phyloP scores from a whole-genome alignment of 352 stramenopile genomes.

The Phytophthora boehmeriae region DNA sequence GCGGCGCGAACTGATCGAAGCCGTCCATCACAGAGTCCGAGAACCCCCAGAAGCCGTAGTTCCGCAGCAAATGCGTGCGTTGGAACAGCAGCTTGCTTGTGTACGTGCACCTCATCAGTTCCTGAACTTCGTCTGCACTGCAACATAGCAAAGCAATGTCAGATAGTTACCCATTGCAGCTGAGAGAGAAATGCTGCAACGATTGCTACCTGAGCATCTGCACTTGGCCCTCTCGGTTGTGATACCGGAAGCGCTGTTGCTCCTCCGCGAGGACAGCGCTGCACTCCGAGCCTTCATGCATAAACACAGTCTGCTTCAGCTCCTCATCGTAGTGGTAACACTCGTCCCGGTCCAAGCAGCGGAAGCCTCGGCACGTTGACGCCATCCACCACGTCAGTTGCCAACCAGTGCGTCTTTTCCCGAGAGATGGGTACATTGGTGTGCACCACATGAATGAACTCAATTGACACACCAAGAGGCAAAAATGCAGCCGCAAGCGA shows the following conservation, averaged over 20 bases:
- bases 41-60: slow-evolving; percentile 83
- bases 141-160: background rate
- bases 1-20: slow-evolving; percentile 47
- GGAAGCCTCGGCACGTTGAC: slow-evolving; percentile 41
- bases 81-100: slow-evolving; percentile 79
- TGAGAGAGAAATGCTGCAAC: background rate
- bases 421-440: slow-evolving; percentile 17
- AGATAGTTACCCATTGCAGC: background rate
- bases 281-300: slow-evolving; percentile 48
- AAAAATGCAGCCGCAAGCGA: slow-evolving; percentile 28
- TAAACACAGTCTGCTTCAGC: slow-evolving; percentile 39
- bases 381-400: slow-evolving; percentile 15
- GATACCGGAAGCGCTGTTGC: slow-evolving; percentile 49
- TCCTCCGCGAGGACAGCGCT: slow-evolving; percentile 34
- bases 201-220: slow-evolving; percentile 41
- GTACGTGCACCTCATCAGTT: slow-evolving; percentile 77
- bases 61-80: slow-evolving; percentile 64
- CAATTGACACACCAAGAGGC: slow-evolving; percentile 19
- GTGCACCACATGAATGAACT: too few species aligned
- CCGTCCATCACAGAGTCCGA: slow-evolving; percentile 54
- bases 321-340: slow-evolving; percentile 61
- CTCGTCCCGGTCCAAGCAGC: slow-evolving; percentile 67
- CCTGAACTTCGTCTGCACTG: slow-evolving; percentile 48
- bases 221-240: slow-evolving; percentile 29
- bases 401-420: slow-evolving; percentile 11